Conservation (phyloP, 2,329 filamentous ascomycete genomes). For the Fusarium proliferatum region DNA sequence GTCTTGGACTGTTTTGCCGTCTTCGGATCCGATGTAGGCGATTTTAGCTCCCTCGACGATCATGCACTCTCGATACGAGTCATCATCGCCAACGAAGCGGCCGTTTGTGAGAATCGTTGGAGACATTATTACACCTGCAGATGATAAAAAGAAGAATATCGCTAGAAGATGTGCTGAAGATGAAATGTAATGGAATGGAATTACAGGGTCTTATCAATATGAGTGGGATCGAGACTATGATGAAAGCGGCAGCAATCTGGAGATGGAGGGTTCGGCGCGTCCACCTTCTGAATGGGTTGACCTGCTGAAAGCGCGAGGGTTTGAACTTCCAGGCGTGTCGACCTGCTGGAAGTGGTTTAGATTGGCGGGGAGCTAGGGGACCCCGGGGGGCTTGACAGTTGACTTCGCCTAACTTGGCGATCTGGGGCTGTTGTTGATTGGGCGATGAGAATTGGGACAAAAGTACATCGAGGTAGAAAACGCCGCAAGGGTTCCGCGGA, state of each 20-base stretch:
- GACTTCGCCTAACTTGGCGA: neutral
- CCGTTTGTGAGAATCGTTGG: neutral
- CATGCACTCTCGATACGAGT: slow-evolving; percentile 7
- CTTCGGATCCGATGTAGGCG: slow-evolving; percentile 6
- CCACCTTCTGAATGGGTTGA: neutral
- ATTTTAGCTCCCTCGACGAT: slow-evolving; percentile 15
- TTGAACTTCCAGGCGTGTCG: neutral
- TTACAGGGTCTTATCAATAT: neutral
- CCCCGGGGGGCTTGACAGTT: neutral
- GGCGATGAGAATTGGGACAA: neutral
- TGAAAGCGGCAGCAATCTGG: neutral
- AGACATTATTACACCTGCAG: neutral
- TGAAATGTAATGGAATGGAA: neutral
- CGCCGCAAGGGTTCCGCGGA: neutral
- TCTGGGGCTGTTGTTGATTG: neutral
- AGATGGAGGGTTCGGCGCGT: neutral
- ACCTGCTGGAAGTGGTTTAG: neutral
- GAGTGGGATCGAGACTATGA: neutral
- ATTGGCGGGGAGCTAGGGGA: neutral
- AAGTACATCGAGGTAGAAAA: neutral
- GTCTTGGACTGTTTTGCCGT: neutral
- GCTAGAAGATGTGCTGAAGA: neutral
- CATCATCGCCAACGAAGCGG: neutral
- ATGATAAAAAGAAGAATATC: neutral
- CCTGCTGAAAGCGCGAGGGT: neutral